These are phyloP conservation scores for Ceratocystis cacaofunesta DNA, from an alignment of 2,329 filamentous ascomycete genomes.

Conservation along the genomic window DNA sequence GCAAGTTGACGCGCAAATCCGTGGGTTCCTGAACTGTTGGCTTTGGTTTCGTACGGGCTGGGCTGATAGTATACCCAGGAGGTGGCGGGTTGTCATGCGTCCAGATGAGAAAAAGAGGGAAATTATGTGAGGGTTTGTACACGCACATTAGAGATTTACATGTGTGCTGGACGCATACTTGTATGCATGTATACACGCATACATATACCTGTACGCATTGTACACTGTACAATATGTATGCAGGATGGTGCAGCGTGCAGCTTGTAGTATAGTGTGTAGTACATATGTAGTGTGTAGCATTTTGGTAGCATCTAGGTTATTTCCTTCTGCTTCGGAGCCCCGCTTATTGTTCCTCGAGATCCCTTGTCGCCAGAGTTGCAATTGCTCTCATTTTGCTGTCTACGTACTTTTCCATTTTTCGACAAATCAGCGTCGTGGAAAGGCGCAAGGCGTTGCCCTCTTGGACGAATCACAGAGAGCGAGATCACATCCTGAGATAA, in stretches of 20 bases:
- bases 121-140: background rate
- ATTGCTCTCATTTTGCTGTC: background rate
- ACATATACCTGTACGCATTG: background rate
- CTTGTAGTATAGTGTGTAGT: background rate
- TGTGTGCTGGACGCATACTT: background rate
- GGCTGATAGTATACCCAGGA: background rate
- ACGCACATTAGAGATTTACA: background rate
- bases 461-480: background rate
- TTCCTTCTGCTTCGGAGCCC: background rate
- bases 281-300: background rate
- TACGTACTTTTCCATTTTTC: background rate
- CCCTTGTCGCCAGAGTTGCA: background rate
- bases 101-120: background rate
- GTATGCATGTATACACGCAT: background rate
- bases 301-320: background rate
- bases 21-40: background rate
- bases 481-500: background rate
- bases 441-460: background rate
- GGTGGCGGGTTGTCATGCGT: background rate
- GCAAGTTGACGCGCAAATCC: background rate
- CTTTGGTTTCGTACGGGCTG: background rate
- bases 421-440: background rate
- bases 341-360: conserved; percentile 6
- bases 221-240: background rate
- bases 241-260: background rate